Evolutionary conservation across 345 rosid genomes (phyloP).

Genomic region (Adansonia digitata): DNA sequence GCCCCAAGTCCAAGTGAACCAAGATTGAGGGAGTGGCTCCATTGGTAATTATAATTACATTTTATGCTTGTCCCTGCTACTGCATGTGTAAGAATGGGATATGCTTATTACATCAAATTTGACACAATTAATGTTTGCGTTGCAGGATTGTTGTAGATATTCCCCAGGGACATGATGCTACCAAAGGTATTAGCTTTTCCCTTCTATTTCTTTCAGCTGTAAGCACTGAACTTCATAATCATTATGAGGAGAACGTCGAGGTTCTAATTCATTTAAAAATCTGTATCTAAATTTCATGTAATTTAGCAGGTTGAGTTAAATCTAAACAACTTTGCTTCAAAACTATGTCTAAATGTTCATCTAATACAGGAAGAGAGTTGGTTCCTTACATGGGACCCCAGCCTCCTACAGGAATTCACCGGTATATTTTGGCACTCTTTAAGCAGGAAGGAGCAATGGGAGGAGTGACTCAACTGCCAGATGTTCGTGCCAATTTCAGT

Average conservation of each 20-base stretch:
- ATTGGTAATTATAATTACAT: slow-evolving; percentile 5
- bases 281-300: background rate
- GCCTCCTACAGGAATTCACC: slow-evolving; percentile 36
- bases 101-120: background rate
- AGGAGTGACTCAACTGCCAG: slow-evolving; percentile 15
- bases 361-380: slow-evolving; percentile 28
- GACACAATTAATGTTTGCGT: background rate
- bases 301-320: background rate
- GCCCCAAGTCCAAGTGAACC: slow-evolving; percentile 17
- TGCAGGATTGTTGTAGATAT: slow-evolving; percentile 41
- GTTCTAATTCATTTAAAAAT: background rate
- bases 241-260: background rate
- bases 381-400: slow-evolving; percentile 38
- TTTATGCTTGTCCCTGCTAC: background rate
- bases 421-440: slow-evolving; percentile 35
- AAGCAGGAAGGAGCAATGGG: slow-evolving; percentile 25
- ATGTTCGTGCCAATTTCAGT: slow-evolving; percentile 29
- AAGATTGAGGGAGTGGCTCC: slow-evolving; percentile 12
- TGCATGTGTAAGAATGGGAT: background rate
- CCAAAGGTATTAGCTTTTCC: slow-evolving; percentile 24
- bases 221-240: background rate
- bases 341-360: background rate
- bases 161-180: slow-evolving; percentile 31
- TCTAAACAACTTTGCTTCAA: background rate
- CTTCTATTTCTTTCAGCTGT: background rate